Evolutionary conservation across 805 yeast genomes (phyloP).

Genomic region (Candida incommunis): DNA sequence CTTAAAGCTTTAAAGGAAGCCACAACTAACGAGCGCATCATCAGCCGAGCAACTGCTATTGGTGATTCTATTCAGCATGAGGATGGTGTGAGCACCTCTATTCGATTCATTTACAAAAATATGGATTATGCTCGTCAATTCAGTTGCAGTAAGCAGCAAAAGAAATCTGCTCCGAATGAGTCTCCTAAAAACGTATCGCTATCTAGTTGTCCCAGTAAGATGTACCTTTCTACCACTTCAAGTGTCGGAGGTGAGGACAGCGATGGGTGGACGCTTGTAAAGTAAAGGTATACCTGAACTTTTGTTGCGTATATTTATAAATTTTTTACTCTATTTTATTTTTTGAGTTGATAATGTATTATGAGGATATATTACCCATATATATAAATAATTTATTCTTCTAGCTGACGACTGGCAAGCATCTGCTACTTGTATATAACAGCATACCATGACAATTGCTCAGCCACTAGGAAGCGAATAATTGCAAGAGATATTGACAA

Average conservation of each 20-base stretch:
- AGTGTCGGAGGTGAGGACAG: neutral
- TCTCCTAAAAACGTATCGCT: neutral
- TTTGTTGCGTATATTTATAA: too few species aligned
- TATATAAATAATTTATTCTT: neutral
- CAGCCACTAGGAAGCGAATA: neutral
- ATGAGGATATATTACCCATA: too few species aligned
- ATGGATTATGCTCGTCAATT: slow-evolving; percentile 48
- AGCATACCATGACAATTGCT: too few species aligned
- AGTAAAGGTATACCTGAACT: neutral
- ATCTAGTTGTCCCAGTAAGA: neutral
- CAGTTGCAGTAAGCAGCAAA: neutral
- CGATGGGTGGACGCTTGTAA: slow-evolving; percentile 1
- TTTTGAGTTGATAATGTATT: too few species aligned
- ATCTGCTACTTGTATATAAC: too few species aligned
- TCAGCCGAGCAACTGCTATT: slow-evolving; percentile 47
- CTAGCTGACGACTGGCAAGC: too few species aligned
- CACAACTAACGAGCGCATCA: slow-evolving; percentile 50
- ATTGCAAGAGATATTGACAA: neutral
- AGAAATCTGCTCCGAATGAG: neutral
- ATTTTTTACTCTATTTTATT: too few species aligned
- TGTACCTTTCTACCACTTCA: neutral
- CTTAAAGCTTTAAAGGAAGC: slow-evolving; percentile 57
- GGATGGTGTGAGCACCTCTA: slow-evolving; percentile 67
- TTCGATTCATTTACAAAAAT: slow-evolving; percentile 64
- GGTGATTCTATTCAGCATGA: slow-evolving; percentile 58